These are phyloP conservation scores for Tagetes erecta DNA, from an alignment of 129 eudicot species.

Conservation along the genomic window DNA sequence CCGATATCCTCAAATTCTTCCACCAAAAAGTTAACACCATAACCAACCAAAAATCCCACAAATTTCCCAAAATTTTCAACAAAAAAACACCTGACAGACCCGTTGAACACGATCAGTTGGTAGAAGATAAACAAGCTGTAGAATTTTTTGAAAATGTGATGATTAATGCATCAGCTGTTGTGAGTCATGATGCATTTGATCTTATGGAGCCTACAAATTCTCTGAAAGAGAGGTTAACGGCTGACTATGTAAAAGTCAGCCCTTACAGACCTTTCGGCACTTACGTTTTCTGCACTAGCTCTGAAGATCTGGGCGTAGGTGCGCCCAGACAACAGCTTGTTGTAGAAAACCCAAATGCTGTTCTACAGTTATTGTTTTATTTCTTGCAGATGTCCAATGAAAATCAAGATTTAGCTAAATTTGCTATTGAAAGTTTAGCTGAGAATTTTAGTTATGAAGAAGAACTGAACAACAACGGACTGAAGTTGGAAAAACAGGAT, in stretches of 20 bases:
- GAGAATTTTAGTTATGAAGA: conserved; percentile 22
- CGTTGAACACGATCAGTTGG: conserved; percentile 10
- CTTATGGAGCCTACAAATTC: conserved; percentile 62
- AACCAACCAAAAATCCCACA: conserved; percentile 4
- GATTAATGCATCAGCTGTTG: conserved; percentile 50
- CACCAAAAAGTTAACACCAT: conserved; percentile 37
- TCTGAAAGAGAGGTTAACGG: conserved; percentile 47
- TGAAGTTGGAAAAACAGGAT: conserved; percentile 16
- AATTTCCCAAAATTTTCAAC: not conserved
- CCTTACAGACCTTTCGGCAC: conserved; percentile 80
- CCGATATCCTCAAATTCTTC: conserved; percentile 33
- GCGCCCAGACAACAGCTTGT: conserved; percentile 25
- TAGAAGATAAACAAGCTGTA: conserved; percentile 17
- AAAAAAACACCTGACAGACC: not conserved
- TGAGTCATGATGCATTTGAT: conserved; percentile 67
- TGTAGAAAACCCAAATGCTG: conserved; percentile 64
- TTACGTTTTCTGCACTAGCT: conserved; percentile 55
- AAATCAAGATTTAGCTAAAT: conserved; percentile 10
- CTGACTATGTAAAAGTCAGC: conserved; percentile 52
- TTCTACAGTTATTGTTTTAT: conserved; percentile 59
- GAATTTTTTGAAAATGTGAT: conserved; percentile 44
- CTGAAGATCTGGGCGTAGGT: conserved; percentile 12
- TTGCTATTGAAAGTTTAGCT: conserved; percentile 17
- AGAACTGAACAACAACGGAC: conserved; percentile 22
- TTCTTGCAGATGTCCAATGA: conserved; percentile 49